phyloP scores from a whole-genome alignment of 1,284 basidiomycete species.

The Sphagnurus paluster region DNA sequence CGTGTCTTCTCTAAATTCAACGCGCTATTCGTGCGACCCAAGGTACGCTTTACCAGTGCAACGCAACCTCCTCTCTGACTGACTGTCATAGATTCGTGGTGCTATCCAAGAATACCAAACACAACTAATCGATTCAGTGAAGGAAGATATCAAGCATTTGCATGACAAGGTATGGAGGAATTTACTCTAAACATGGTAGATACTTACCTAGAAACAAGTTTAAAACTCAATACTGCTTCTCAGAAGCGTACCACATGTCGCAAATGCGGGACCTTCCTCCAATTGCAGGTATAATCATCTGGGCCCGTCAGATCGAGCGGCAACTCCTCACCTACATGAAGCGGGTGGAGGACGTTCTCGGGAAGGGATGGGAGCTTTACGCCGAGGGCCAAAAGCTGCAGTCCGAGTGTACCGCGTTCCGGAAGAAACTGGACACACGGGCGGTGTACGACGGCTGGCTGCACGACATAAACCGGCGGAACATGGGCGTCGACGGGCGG shows the following conservation, averaged over 20 bases:
- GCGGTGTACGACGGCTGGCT: slow-evolving; percentile 97
- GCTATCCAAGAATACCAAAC: slow-evolving; percentile 99
- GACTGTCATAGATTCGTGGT: slow-evolving; percentile 75
- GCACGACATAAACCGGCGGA: slow-evolving; percentile 89
- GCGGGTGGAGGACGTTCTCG: slow-evolving; percentile 98
- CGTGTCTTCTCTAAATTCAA: slow-evolving; percentile 99
- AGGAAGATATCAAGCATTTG: slow-evolving; percentile 94
- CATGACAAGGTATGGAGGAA: slow-evolving; percentile 92
- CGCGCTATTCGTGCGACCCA: slow-evolving; percentile 95
- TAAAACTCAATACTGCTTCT: slow-evolving; percentile 92
- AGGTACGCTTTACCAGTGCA: slow-evolving; percentile 53
- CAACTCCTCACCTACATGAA: slow-evolving; percentile 98
- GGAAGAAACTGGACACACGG: slow-evolving; percentile 92
- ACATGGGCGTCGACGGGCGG: slow-evolving; percentile 91
- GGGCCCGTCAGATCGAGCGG: slow-evolving; percentile 97
- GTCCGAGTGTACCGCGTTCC: slow-evolving; percentile 88
- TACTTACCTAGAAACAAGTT: too few species aligned
- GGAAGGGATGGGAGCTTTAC: slow-evolving; percentile 98
- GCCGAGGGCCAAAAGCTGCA: slow-evolving; percentile 99
- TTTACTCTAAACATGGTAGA: too few species aligned
- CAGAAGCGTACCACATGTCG: slow-evolving; percentile 97
- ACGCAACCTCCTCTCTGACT: not conserved
- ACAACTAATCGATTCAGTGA: slow-evolving; percentile 95
- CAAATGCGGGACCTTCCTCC: slow-evolving; percentile 97
- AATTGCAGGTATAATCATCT: slow-evolving; percentile 96